Conservation (phyloP, 2,329 filamentous ascomycete genomes). For the Phialemoniopsis sp. region DNA sequence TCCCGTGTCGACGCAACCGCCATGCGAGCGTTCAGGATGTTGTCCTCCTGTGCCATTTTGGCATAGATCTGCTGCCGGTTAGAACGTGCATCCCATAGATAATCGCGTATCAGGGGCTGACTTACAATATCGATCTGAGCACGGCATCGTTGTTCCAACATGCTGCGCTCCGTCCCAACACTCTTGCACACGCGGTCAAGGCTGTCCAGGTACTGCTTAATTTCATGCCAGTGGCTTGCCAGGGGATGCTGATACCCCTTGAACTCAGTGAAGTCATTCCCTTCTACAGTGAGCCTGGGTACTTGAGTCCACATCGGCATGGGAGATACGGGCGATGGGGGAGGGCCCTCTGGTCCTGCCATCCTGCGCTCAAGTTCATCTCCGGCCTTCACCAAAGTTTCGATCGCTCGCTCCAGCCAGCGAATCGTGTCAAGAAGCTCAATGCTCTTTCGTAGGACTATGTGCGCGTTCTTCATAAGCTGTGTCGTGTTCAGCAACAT, state of each 20-base stretch:
- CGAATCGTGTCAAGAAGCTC: conserved; percentile 39
- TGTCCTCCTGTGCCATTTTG: conserved; percentile 45
- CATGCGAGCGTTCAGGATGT: conserved; percentile 37
- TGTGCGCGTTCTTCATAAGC: conserved; percentile 42
- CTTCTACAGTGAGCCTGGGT: no score
- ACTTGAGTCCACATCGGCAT: conserved; percentile 4
- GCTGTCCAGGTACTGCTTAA: conserved; percentile 39
- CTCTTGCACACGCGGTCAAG: conserved; percentile 36
- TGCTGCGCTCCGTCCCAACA: conserved; percentile 38
- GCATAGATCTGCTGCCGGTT: conserved; percentile 31
- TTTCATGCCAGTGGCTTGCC: conserved; percentile 39
- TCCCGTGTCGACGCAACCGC: conserved; percentile 33
- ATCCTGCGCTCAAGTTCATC: conserved; percentile 25
- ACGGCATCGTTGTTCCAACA: conserved; percentile 40
- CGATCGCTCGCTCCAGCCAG: conserved; percentile 42
- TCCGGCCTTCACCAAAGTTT: conserved; percentile 35
- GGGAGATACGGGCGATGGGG: no score
- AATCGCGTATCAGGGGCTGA: neutral
- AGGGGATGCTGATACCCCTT: conserved; percentile 14
- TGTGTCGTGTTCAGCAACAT: conserved; percentile 30
- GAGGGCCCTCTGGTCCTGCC: no score
- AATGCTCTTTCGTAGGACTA: conserved; percentile 39
- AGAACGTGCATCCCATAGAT: neutral
- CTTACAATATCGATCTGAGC: conserved; percentile 41
- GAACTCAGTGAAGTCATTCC: no score